Evolutionary conservation across 2,329 filamentous ascomycete species (phyloP), one percentile per base, ranked within the genome.

Genomic region (Geosmithia putterillii): DNA sequence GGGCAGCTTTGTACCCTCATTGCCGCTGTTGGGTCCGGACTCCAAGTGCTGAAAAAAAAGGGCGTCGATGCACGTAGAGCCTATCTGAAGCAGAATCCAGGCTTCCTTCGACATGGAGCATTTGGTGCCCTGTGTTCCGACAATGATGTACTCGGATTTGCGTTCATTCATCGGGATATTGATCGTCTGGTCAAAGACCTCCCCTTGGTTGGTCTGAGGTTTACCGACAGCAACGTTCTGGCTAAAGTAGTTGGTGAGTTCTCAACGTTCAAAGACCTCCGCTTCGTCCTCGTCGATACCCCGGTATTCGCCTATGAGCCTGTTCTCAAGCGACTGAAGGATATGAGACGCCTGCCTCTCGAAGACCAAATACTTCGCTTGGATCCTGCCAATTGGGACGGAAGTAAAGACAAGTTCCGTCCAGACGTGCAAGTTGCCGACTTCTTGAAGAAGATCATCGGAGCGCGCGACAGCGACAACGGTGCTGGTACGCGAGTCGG

Each of bases 231-330:
- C 28, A 12, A 6, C 10, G 5, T 32, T 32, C 10, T 32, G 28
- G 28, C 28, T 12, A 32, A 32, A 12, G 28, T 32, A 4, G 28
- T 32, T 6, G 28, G 20, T 15, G 28, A 36, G 12, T n/a, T 34
- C 25, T 18, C 21, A 4, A 19, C 17, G 23, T 15, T 41, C 0
- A 44, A 21, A 32, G 35, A 48, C 0, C 45, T 73, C 3, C 54
- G 53, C 2, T 79, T 86, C 38, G 55, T 80, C 0, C 58, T 79
- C 2, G 72, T 86, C 0, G 72, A 83, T 37, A 81, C 81, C 0
- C 66, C 81, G 0, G 68, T 81, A 0, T 87, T 86, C 53, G 76
- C 81, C 0, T 85, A 79, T 44, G 77, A 85, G 43, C 83, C 83
- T 0, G 67, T 87, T 2, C 55, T 87, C 4, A 57, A 70, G 40